Evolutionary conservation across 2,329 filamentous ascomycete genomes (phyloP).

Genomic region (Verticillium albo-atrum): DNA sequence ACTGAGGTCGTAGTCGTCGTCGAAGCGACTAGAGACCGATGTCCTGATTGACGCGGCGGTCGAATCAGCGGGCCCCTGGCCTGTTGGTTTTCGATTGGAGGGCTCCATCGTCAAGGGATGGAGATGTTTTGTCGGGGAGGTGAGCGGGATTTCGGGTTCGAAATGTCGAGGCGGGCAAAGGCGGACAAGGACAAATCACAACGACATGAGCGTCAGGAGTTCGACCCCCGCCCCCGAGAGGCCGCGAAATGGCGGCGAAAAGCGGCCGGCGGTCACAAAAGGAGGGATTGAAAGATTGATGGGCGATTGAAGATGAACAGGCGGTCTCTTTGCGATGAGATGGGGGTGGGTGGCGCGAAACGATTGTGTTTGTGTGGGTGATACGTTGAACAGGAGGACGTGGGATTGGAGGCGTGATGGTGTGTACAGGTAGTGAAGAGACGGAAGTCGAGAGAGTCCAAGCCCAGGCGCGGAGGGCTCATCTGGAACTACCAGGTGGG

Average conservation of each 20-base stretch:
- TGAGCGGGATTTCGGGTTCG: background rate
- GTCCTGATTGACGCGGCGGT: slow-evolving; percentile 34
- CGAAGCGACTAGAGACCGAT: slow-evolving; percentile 21
- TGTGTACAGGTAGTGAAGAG: background rate
- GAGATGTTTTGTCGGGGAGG: background rate
- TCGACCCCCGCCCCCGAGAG: background rate
- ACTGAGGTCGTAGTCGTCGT: slow-evolving; percentile 43
- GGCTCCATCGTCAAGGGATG: slow-evolving; percentile 30
- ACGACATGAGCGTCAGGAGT: background rate
- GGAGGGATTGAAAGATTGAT: background rate
- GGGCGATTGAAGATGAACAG: background rate
- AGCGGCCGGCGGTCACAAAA: background rate
- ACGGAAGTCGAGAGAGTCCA: background rate
- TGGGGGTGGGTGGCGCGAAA: background rate
- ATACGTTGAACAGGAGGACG: background rate
- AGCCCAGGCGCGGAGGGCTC: background rate
- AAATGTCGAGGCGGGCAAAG: background rate
- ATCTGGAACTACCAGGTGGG: background rate
- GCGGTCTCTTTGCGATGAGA: background rate
- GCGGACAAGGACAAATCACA: background rate
- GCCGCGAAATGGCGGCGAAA: background rate
- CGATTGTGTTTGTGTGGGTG: background rate
- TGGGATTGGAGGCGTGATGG: background rate
- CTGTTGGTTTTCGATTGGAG: slow-evolving; percentile 30
- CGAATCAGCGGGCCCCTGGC: slow-evolving; percentile 37